phyloP scores from a whole-genome alignment of 768 basidiomycete species.

The Termitomyces titanicus region DNA sequence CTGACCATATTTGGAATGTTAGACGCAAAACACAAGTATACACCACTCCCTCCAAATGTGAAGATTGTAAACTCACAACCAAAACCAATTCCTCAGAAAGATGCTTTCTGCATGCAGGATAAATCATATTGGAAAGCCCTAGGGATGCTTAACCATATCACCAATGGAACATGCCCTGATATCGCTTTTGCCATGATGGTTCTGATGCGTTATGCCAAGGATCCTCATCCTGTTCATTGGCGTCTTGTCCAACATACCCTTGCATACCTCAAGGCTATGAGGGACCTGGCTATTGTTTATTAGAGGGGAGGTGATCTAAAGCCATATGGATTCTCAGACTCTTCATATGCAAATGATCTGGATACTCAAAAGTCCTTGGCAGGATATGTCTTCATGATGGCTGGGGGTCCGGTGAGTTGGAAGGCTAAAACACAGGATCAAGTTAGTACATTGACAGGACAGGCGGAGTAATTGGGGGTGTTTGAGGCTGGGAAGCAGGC shows the following conservation, averaged over 20 bases:
- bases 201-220: neutral
- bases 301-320: neutral
- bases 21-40: no score
- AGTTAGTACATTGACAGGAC: neutral
- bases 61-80: no score
- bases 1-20: neutral
- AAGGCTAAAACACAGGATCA: neutral
- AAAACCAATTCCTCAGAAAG: neutral
- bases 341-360: no score
- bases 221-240: neutral
- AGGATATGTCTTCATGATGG: neutral
- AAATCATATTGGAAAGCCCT: neutral
- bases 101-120: no score
- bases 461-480: neutral
- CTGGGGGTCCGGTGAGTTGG: neutral
- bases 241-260: neutral
- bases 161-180: no score
- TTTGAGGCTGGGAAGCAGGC: no score
- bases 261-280: neutral
- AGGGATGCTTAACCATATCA: neutral
- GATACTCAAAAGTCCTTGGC: neutral
- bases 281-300: neutral
- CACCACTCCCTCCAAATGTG: neutral
- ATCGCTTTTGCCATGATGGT: neutral
- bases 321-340: neutral